phyloP scores from a whole-genome alignment of 1,284 basidiomycete species.

The Porogramme epimiltina region DNA sequence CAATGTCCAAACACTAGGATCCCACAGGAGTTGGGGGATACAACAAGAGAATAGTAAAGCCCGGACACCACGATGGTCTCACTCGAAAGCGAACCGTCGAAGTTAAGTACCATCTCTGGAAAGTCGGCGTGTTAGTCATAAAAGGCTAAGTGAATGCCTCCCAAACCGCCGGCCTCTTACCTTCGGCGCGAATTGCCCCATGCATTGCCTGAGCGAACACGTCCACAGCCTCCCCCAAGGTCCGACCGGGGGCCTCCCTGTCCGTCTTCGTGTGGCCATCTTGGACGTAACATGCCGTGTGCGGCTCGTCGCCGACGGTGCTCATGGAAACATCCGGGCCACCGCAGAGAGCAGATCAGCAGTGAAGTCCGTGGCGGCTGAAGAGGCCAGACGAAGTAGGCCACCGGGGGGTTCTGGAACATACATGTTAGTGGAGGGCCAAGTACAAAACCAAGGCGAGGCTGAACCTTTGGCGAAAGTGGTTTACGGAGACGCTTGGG shows the following conservation, averaged over 20 bases:
- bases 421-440: not conserved
- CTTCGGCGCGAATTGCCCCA: slow-evolving; percentile 38
- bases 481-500: slow-evolving; percentile 61
- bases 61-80: slow-evolving; percentile 78
- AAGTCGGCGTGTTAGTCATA: no score
- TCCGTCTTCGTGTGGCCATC: slow-evolving; percentile 59
- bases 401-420: slow-evolving; percentile 73
- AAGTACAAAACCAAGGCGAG: not conserved
- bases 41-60: slow-evolving; percentile 26
- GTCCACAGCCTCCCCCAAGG: slow-evolving; percentile 63
- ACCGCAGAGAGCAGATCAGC: slow-evolving; percentile 43
- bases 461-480: slow-evolving; percentile 57
- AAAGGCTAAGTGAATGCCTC: slow-evolving; percentile 38
- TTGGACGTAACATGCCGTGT: slow-evolving; percentile 71
- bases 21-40: not conserved
- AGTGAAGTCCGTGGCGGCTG: slow-evolving; percentile 44
- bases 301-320: slow-evolving; percentile 85
- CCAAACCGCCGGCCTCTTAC: slow-evolving; percentile 71
- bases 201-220: slow-evolving; percentile 62
- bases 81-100: slow-evolving; percentile 60
- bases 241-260: slow-evolving; percentile 48
- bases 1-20: slow-evolving; percentile 56
- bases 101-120: slow-evolving; percentile 72
- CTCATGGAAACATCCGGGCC: slow-evolving; percentile 58
- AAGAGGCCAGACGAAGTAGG: slow-evolving; percentile 70